A percentile compares a stretch with the other conserved stretches of the same genome.
Conservation (phyloP, 495 filamentous ascomycete species). For the Staphylotrichum longicolle region DNA sequence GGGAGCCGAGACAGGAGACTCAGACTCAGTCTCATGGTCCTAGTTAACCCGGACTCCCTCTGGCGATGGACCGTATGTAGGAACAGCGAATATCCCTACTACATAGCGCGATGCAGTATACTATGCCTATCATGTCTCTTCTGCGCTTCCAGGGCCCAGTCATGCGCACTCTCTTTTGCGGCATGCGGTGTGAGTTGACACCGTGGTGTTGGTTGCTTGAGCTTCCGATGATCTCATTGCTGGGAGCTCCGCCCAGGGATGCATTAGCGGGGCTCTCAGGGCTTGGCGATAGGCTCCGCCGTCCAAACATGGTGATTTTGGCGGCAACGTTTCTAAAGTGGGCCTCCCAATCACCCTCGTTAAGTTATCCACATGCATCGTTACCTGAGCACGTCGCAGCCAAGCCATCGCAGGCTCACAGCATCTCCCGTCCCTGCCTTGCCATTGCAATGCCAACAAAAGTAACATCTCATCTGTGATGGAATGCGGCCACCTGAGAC, state of each 20-base stretch:
- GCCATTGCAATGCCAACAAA: too few relatives aligned
- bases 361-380: neutral
- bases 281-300: neutral
- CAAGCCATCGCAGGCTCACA: too few relatives aligned
- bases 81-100: neutral
- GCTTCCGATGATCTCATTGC: neutral
- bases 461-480: too few relatives aligned
- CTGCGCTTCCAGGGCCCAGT: neutral
- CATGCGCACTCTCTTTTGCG: too few relatives aligned
- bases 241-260: neutral
- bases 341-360: neutral
- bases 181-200: too few relatives aligned
- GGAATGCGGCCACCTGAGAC: neutral
- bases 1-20: too few relatives aligned
- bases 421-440: too few relatives aligned
- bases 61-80: neutral
- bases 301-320: neutral
- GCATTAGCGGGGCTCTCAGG: neutral
- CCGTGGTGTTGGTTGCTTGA: too few relatives aligned
- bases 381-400: too few relatives aligned
- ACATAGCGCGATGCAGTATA: constrained; percentile 15
- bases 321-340: neutral
- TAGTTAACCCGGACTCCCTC: too few relatives aligned
- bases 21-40: too few relatives aligned
- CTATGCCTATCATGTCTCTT: neutral